Percentiles rank a stretch among this genome's conserved stretches.
phyloP scores from a whole-genome alignment of 352 stramenopile genomes.

The Globisporangium cylindrosporum region DNA sequence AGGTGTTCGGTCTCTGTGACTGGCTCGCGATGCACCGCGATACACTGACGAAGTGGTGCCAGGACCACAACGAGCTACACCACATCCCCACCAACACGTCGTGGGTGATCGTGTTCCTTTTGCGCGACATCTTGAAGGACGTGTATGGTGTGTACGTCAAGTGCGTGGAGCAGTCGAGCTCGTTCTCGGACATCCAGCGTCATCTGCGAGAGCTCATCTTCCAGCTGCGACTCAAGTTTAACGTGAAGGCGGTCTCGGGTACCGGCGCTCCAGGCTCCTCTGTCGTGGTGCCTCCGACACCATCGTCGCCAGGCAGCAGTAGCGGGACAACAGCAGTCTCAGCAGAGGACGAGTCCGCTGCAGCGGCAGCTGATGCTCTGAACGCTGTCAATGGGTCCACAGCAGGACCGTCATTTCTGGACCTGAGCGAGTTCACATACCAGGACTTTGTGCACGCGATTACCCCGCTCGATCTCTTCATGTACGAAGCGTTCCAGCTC shows the following conservation, averaged over 20 bases:
- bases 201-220: slow-evolving; percentile 45
- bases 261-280: neutral
- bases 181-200: slow-evolving; percentile 40
- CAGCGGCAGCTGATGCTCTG: neutral
- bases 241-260: slow-evolving; percentile 29
- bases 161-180: slow-evolving; percentile 25
- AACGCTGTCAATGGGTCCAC: neutral
- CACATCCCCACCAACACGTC: slow-evolving; percentile 26
- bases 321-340: neutral
- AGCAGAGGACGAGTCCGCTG: slow-evolving; percentile 1
- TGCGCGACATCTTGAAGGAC: slow-evolving; percentile 51
- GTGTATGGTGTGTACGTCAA: slow-evolving; percentile 30
- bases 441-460: slow-evolving; percentile 52
- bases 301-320: neutral
- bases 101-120: slow-evolving; percentile 45
- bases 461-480: slow-evolving; percentile 46
- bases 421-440: slow-evolving; percentile 45
- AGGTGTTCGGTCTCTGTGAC: slow-evolving; percentile 36
- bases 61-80: slow-evolving; percentile 24
- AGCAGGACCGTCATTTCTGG: slow-evolving; percentile 15
- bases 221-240: slow-evolving; percentile 52
- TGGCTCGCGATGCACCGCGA: slow-evolving; percentile 48
- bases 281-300: neutral
- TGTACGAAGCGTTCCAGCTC: slow-evolving; percentile 58
- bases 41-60: slow-evolving; percentile 36